Base-by-base conservation (phyloP, 2,329 filamentous ascomycete species). In the Aspergillus viridinutans region DNA sequence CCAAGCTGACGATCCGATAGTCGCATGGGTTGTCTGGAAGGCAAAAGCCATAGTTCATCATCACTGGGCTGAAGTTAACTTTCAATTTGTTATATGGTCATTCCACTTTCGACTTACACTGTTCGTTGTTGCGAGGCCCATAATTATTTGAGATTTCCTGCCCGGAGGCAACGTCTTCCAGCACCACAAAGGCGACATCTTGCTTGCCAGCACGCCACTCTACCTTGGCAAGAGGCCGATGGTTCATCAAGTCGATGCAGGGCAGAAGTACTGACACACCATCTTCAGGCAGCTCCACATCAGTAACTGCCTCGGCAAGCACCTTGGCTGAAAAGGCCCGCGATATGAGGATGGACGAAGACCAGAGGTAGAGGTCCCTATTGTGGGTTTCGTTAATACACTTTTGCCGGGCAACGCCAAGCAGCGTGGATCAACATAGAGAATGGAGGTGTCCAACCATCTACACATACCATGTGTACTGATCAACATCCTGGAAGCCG, bases 61-160 rank as follows among this genome's bases (percentile, higher is more conserved):
- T 72, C 55, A 77, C 74, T 77, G 47, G 6, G 20, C 8, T 23
- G 43, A 47, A 7, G 43, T 32, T 7, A 49, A 10, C 3, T n/a
- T 38, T 56, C 47, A 62, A 32, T 49, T 2, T 47, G 20, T 53
- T 20, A n/a, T 10, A 20, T 4, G 26, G 17, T 25, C 49, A 35
- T 48, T 14, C 32, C 25, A 28, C 12, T 17, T 9, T 14, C 43
- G 28, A 60, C 73, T 49, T 59, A 75, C 78, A 75, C 73, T 90
- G 87, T 57, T 86, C 87, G 65, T 91, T 92, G 6, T 87, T 89
- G 72, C 90, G 89, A n/a, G 78, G 74, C 29, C 88, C 88, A 67
- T 92, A 92, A 69, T 90, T 90, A 75, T 90, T 90, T 65, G 80
- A 86, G 25, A 82, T 73, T 61, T 82, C 78, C 29, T 83, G 71